Evolutionary conservation across 371 early-diverging fungal genomes (phyloP).

Genomic region (Zychaea mexicana): DNA sequence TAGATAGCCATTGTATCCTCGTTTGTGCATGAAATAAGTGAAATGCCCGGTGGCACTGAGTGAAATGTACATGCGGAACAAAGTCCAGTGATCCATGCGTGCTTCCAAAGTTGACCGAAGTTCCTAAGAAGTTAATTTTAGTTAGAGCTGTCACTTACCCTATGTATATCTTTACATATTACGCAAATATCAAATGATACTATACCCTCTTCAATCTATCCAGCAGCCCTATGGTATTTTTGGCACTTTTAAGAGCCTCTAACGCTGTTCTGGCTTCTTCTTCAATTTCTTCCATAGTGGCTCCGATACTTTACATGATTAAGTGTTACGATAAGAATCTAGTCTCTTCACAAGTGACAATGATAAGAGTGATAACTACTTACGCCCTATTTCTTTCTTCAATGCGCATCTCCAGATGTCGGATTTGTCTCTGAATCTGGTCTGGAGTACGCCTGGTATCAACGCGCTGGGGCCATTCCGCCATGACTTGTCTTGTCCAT

Average conservation of each 20-base stretch:
- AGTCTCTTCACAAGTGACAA: too few species aligned
- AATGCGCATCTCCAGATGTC: conserved; percentile 53
- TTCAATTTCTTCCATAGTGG: conserved; percentile 41
- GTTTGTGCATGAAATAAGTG: conserved; percentile 66
- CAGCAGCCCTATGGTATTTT: conserved; percentile 47
- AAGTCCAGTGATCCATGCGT: conserved; percentile 67
- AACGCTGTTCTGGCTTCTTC: conserved; percentile 50
- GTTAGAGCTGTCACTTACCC: too few species aligned
- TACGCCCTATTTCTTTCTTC: conserved; percentile 55
- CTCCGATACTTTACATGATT: background rate
- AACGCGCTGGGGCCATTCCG: conserved; percentile 69
- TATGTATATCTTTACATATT: too few species aligned
- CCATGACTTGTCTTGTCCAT: conserved; percentile 51
- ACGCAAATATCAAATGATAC: background rate
- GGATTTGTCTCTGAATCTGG: conserved; percentile 64
- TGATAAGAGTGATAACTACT: too few species aligned
- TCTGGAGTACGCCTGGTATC: conserved; percentile 45
- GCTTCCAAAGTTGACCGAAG: conserved; percentile 57
- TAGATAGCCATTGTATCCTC: conserved; percentile 92
- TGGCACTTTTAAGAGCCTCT: conserved; percentile 61
- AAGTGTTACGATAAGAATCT: background rate
- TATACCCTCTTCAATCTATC: conserved; percentile 54
- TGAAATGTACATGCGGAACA: conserved; percentile 75
- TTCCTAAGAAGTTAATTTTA: conserved; percentile 22
- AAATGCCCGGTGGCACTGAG: conserved; percentile 76